Evolutionary conservation across 2,329 filamentous ascomycete genomes (phyloP), one percentile per base, ranked within the genome.

Genomic region (Botryotinia convoluta): DNA sequence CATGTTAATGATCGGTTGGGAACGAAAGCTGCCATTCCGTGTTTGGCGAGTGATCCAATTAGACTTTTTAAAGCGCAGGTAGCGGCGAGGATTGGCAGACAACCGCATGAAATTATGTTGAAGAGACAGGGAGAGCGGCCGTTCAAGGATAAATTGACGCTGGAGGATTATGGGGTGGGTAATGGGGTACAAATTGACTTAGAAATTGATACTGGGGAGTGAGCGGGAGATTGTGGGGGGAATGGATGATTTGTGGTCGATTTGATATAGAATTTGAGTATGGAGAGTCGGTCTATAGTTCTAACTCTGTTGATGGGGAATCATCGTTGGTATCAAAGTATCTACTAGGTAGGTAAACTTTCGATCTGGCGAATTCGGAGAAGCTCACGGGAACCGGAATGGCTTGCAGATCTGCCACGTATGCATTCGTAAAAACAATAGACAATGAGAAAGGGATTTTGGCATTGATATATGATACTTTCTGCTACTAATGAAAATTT

Each of bases 1-100:
- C 90, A 95, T 79, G 90, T 98, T 80, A 98, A 98, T 82, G 95
- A 98, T 83, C 89, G 95, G n/a, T 85, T 98, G 51, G 95, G 95
- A 20, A 98, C 95, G n/a, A 97, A 97, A 80, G 93, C 95, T 26
- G 92, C 93, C 70, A 96, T 98, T 76, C 95, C 95, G 0, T 98
- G 95, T 81, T 86, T 97, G 73, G 91, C 93, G 0, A 92, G 90
- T 4, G 95, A 98, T 83, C 91, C 91, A 12, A 91, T 98, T 77
- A 91, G 91, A 76, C 87, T 95, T 74, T 94, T 98, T 84, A 98
- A 98, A 84, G 91, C 94, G 64, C 92, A 97, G 86, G 94, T 98
- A 37, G 95, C 95, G 7, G 93, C 93, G 59, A 89, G 92, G 75
- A 97, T 98, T 79, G 95, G 95, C 2, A 89, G 95, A 51, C 91